A percentile compares a stretch with the other conserved stretches of the same genome.
phyloP scores from a whole-genome alignment of 2,329 filamentous ascomycete species.

The Curvularia lunata region DNA sequence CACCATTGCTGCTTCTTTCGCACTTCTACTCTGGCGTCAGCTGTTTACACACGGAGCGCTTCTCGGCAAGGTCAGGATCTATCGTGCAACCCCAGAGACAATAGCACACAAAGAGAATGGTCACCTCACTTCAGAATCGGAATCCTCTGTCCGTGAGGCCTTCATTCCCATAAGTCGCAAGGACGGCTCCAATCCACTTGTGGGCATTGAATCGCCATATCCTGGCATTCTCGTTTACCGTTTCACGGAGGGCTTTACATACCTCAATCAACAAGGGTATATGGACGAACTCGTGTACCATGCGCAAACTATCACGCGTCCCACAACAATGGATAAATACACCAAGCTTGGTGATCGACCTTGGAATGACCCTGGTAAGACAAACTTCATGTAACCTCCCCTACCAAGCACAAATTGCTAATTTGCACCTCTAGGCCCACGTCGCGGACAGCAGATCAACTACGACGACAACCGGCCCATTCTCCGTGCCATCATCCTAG shows the following conservation, averaged over 20 bases:
- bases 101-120: constrained; percentile 57
- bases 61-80: constrained; percentile 76
- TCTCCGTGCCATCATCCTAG: constrained; percentile 88
- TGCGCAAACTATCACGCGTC: constrained; percentile 68
- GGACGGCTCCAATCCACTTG: constrained; percentile 88
- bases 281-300: constrained; percentile 68
- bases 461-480: constrained; percentile 64
- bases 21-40: constrained; percentile 80
- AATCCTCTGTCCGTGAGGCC: constrained; percentile 33
- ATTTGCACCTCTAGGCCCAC: constrained; percentile 53
- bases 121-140: constrained; percentile 16
- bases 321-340: constrained; percentile 74
- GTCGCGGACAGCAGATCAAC: constrained; percentile 59
- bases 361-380: constrained; percentile 85
- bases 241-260: constrained; percentile 95
- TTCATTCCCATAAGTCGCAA: constrained; percentile 77
- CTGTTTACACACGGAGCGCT: constrained; percentile 83
- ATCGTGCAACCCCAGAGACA: constrained; percentile 81
- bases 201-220: constrained; percentile 80
- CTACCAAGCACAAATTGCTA: background rate
- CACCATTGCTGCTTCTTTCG: constrained; percentile 78
- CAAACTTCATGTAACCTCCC: background rate
- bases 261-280: constrained; percentile 89
- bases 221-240: constrained; percentile 96
- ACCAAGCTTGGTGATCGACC: constrained; percentile 69